These are phyloP conservation scores for Penicillium carneum DNA, from an alignment of 2,329 filamentous ascomycete genomes.

Conservation along the genomic window DNA sequence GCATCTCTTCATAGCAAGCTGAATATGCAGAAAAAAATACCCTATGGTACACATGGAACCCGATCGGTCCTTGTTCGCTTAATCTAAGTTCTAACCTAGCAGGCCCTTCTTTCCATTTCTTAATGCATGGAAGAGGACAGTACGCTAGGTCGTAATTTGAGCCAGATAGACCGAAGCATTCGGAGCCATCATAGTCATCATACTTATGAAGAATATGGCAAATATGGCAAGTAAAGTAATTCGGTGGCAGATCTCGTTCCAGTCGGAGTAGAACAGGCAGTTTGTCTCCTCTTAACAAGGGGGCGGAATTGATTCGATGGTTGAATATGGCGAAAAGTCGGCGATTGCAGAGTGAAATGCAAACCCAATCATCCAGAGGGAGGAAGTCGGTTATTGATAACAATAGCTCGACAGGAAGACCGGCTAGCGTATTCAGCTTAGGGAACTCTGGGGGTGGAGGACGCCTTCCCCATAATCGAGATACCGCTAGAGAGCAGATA, in stretches of 20 bases:
- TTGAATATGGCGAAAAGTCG: neutral
- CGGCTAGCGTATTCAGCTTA: neutral
- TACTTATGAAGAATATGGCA: neutral
- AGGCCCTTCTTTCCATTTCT: neutral
- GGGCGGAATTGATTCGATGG: no score
- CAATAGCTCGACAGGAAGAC: neutral
- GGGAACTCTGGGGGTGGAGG: neutral
- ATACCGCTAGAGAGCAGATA: neutral
- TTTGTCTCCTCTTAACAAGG: neutral
- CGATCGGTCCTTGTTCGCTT: neutral
- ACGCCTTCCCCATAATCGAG: neutral
- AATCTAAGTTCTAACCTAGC: neutral
- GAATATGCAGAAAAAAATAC: neutral
- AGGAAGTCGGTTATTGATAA: slow-evolving; percentile 11
- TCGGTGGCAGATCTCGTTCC: slow-evolving; percentile 2
- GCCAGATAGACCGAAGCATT: neutral
- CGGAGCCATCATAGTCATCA: neutral
- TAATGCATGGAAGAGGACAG: neutral
- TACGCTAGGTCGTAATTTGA: neutral
- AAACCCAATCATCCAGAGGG: neutral
- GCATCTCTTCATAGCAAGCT: neutral
- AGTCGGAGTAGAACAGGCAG: neutral
- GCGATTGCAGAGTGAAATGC: neutral
- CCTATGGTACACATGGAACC: neutral
- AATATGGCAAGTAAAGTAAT: slow-evolving; percentile 1